A percentile compares a stretch with the other conserved stretches of the same genome.
phyloP scores from a whole-genome alignment of 192 early-diverging fungal species.

The Entophlyctis luteolus region DNA sequence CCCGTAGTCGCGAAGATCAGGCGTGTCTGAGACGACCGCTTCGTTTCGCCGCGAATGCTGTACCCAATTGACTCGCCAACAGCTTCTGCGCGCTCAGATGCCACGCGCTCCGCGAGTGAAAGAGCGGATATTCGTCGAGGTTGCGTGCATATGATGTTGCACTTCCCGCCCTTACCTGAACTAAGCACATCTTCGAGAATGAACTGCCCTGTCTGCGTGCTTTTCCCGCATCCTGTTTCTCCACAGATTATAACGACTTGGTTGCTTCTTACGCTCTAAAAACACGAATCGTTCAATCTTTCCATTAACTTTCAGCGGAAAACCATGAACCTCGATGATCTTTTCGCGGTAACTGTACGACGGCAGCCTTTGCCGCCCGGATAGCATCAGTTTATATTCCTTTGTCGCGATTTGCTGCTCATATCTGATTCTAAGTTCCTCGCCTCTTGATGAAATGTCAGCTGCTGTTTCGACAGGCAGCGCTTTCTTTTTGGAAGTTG shows the following conservation, averaged over 20 bases:
- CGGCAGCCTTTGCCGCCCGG: conserved; percentile 56
- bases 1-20: conserved; percentile 59
- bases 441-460: not conserved
- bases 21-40: conserved; percentile 23
- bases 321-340: conserved; percentile 38
- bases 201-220: conserved; percentile 65
- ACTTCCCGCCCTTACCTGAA: conserved; percentile 31
- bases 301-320: not conserved
- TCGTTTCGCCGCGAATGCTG: conserved; percentile 67
- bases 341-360: conserved; percentile 56
- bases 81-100: conserved; percentile 64
- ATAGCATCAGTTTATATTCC: conserved; percentile 35
- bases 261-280: conserved; percentile 27
- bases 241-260: conserved; percentile 74
- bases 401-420: not conserved
- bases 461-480: not conserved
- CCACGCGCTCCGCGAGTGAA: conserved; percentile 67
- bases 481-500: not conserved
- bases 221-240: conserved; percentile 67
- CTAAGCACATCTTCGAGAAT: conserved; percentile 58
- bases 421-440: not conserved
- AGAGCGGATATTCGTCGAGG: conserved; percentile 64
- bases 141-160: conserved; percentile 72
- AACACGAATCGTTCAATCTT: not conserved
- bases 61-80: conserved; percentile 65